Percentiles rank a stretch among this genome's conserved stretches.
Evolutionary conservation across 768 basidiomycete species (phyloP).

Genomic region (Lactifluus subvellereus): DNA sequence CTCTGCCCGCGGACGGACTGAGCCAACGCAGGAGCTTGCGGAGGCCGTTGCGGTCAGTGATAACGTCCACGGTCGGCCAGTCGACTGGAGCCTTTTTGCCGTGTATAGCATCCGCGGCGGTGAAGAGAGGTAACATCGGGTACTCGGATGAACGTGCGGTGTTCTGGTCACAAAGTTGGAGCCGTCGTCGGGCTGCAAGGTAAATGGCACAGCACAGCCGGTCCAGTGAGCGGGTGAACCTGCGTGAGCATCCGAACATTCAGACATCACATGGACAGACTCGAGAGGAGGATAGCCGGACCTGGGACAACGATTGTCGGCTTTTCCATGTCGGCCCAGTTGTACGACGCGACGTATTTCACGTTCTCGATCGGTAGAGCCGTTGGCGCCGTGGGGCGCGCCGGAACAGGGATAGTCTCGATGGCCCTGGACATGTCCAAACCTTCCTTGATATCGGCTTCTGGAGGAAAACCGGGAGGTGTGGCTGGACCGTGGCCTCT

Average conservation of each 20-base stretch:
- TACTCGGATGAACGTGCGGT: slow-evolving; percentile 37
- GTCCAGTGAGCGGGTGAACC: slow-evolving; percentile 59
- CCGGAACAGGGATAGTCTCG: slow-evolving; percentile 6
- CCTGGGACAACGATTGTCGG: slow-evolving; percentile 33
- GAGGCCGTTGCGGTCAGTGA: slow-evolving; percentile 63
- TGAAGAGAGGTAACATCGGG: slow-evolving; percentile 50
- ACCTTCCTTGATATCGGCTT: slow-evolving; percentile 12
- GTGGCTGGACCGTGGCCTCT: background rate
- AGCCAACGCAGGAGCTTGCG: slow-evolving; percentile 60
- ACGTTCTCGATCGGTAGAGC: slow-evolving; percentile 23
- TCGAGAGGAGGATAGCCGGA: slow-evolving; percentile 6
- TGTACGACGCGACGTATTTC: slow-evolving; percentile 31
- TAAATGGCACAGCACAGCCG: slow-evolving; percentile 42
- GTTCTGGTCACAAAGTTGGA: slow-evolving; percentile 53
- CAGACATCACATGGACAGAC: no score
- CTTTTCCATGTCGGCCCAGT: slow-evolving; percentile 25
- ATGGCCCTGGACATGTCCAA: slow-evolving; percentile 8
- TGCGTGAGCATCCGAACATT: slow-evolving; percentile 25
- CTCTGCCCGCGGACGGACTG: slow-evolving; percentile 25
- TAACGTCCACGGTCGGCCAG: slow-evolving; percentile 37
- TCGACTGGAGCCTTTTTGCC: slow-evolving; percentile 29
- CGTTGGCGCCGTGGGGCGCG: background rate
- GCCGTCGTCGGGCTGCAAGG: slow-evolving; percentile 50
- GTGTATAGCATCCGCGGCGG: slow-evolving; percentile 44
- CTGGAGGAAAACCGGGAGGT: background rate